Base-by-base conservation (phyloP, 148 eudicot species). In the Cornus florida region DNA sequence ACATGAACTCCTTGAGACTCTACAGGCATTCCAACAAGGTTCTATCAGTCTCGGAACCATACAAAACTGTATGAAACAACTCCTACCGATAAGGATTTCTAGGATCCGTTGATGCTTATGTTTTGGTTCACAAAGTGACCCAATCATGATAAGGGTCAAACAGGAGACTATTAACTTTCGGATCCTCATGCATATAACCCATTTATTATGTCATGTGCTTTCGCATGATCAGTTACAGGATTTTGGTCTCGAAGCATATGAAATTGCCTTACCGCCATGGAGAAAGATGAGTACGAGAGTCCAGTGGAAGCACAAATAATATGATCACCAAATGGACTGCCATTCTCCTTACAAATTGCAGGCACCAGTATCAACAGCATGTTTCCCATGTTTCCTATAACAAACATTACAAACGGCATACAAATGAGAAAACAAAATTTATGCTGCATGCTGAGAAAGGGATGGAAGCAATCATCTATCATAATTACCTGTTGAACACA, bases 221-320 rank as follows among this genome's bases (percentile, higher is more conserved):
- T 9, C 1, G 10, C 48, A 43, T 43, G 10, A 43, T 43, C 48
- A 43, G 48, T 43, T 43, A 43, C 0, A 43, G 48, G 48, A 43
- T 43, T 43, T 43, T 43, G 48, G 10, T 43, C 48, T 43, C 10
- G 16, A 48, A 48, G 53, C 17, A 53, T 53, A 16, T 16, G 12
- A 53, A 16, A 11, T 24, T 35, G 31, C 22, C 86, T 83, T 89
- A 95, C 99, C 73, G 99, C 94, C 99, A 93, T 95, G 62, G 99
- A 95, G 89, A 93, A 93, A 69, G 99, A 89, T 28, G 90, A 86
- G 48, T 95, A 93, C 7, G 97, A 92, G 70, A 92, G 92, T 41
- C 97, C 97, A 50, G 67, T 50, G 2, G 88, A 33, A 19, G 84
- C 68, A 77, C 99, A 95, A 74, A 75, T 82, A 10, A 74, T 48